These are phyloP conservation scores for Tirmania nivea DNA, from an alignment of 495 filamentous ascomycete genomes.

Conservation along the genomic window DNA sequence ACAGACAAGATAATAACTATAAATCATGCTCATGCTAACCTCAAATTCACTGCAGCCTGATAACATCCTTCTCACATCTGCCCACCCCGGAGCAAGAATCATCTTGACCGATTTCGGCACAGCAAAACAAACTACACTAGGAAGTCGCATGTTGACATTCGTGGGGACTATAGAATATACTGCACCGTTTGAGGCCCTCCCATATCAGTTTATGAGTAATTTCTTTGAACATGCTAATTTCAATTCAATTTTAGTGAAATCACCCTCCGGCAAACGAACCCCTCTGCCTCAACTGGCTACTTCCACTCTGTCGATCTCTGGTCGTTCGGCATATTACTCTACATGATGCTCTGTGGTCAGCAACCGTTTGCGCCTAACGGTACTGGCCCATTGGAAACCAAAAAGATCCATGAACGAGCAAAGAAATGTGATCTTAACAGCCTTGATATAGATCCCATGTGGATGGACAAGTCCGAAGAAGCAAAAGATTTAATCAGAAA, in stretches of 20 bases:
- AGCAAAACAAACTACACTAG: constrained; percentile 20
- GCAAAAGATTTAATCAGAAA: constrained; percentile 33
- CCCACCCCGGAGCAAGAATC: constrained; percentile 25
- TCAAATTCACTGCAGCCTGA: constrained; percentile 25
- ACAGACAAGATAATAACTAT: background rate
- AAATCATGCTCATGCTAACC: background rate
- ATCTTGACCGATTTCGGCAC: constrained; percentile 46
- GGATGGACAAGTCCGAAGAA: constrained; percentile 22
- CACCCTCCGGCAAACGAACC: background rate
- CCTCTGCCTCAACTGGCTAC: constrained; percentile 26
- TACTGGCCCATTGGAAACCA: constrained; percentile 2
- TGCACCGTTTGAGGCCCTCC: constrained; percentile 33
- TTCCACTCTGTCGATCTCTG: constrained; percentile 43
- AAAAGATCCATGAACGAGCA: constrained; percentile 7
- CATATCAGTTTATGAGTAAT: background rate
- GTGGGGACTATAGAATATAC: constrained; percentile 38
- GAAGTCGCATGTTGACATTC: constrained; percentile 27
- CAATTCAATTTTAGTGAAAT: background rate
- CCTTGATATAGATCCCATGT: constrained; percentile 22
- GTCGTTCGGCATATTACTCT: constrained; percentile 36
- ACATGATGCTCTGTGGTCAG: constrained; percentile 29
- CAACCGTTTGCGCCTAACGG: constrained; percentile 22
- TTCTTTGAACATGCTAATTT: background rate
- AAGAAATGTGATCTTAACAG: constrained; percentile 20
- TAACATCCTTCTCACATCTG: constrained; percentile 38